These are phyloP conservation scores for Eucalyptus globulus DNA, from an alignment of 345 rosid genomes.

Conservation along the genomic window DNA sequence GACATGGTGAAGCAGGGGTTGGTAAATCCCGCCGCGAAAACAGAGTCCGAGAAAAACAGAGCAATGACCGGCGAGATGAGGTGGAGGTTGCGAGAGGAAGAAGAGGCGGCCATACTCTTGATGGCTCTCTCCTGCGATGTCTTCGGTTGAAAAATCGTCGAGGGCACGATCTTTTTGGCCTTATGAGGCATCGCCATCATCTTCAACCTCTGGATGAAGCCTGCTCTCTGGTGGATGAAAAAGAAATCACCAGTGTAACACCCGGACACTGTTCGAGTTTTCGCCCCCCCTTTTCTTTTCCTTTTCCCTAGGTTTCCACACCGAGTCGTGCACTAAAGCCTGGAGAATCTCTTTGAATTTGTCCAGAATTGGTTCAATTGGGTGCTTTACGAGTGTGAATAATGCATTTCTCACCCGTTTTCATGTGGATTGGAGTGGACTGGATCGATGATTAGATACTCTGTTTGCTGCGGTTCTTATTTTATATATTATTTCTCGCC, in stretches of 20 bases:
- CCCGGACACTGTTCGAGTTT: neutral
- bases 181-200: neutral
- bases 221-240: neutral
- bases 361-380: neutral
- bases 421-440: neutral
- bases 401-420: neutral
- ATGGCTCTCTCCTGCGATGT: conserved; percentile 47
- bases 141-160: neutral
- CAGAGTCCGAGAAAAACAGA: neutral
- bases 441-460: neutral
- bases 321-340: neutral
- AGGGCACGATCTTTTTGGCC: neutral
- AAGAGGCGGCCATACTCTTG: conserved; percentile 54
- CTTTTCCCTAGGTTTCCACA: neutral
- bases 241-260: neutral
- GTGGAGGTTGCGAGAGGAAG: conserved; percentile 41
- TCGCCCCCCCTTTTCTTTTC: neutral
- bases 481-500: neutral
- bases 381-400: neutral
- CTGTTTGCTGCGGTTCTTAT: neutral
- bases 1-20: conserved; percentile 1
- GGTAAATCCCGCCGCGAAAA: neutral
- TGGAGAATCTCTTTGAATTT: neutral
- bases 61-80: neutral
- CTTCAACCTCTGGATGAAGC: neutral